phyloP scores from a whole-genome alignment of 192 early-diverging fungal genomes.

The Gryganskiella cystojenkinii region DNA sequence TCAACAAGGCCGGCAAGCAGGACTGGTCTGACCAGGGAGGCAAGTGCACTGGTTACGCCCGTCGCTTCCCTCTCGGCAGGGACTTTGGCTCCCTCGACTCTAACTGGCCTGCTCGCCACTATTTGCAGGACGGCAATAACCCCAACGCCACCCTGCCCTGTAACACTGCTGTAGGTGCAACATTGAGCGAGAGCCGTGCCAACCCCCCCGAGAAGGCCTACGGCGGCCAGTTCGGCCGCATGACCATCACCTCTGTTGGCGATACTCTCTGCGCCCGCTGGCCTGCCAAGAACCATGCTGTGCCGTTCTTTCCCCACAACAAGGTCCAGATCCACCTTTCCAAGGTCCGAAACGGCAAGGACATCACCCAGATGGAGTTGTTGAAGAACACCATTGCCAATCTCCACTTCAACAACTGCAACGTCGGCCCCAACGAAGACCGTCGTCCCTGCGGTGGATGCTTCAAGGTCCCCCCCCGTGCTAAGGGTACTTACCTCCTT shows the following conservation, averaged over 20 bases:
- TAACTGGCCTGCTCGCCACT: slow-evolving; percentile 34
- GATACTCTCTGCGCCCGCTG: slow-evolving; percentile 51
- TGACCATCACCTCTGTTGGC: slow-evolving; percentile 46
- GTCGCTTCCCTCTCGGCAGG: slow-evolving; percentile 42
- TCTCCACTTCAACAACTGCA: slow-evolving; percentile 42
- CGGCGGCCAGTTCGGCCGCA: slow-evolving; percentile 36
- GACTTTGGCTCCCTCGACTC: slow-evolving; percentile 32
- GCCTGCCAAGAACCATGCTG: slow-evolving; percentile 53
- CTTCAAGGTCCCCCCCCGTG: slow-evolving; percentile 52
- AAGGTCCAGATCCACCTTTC: slow-evolving; percentile 35
- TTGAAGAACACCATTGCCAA: slow-evolving; percentile 29
- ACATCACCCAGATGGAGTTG: slow-evolving; percentile 28
- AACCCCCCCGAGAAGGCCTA: slow-evolving; percentile 29
- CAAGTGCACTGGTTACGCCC: slow-evolving; percentile 41
- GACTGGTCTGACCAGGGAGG: slow-evolving; percentile 40
- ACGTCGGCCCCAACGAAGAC: slow-evolving; percentile 16
- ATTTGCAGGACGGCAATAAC: slow-evolving; percentile 32
- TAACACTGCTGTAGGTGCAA: slow-evolving; percentile 22
- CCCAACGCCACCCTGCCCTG: slow-evolving; percentile 21
- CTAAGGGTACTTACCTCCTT: slow-evolving; percentile 33
- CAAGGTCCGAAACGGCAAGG: slow-evolving; percentile 29
- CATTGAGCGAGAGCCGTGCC: slow-evolving; percentile 41
- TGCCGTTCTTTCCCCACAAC: no score
- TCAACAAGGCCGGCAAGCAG: slow-evolving; percentile 11
- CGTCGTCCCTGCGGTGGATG: slow-evolving; percentile 47